Percentiles rank a stretch among this genome's conserved stretches.
These are phyloP conservation scores for Schwanniomyces sp. DNA, from an alignment of 805 yeast species.

Conservation along the genomic window DNA sequence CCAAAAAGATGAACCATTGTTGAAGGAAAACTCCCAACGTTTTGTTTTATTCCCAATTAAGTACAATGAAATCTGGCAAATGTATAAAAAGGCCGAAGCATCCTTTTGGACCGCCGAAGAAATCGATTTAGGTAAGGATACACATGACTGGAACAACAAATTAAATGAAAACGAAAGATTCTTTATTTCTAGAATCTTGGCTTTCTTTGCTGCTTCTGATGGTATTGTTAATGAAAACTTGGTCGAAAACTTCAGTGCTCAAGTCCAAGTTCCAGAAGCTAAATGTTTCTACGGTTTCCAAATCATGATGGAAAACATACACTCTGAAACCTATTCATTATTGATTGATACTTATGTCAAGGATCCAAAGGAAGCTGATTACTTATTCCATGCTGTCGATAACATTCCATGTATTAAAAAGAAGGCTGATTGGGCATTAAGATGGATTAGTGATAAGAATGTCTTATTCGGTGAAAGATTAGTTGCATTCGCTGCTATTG, in stretches of 20 bases:
- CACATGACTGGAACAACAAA: slow-evolving; percentile 87
- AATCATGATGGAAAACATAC: slow-evolving; percentile 99
- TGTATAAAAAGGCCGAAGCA: slow-evolving; percentile 98
- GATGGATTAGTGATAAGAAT: slow-evolving; percentile 89
- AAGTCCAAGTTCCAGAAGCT: slow-evolving; percentile 96
- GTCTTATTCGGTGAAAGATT: slow-evolving; percentile 94
- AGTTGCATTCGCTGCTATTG: slow-evolving; percentile 98
- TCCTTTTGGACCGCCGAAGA: slow-evolving; percentile 99
- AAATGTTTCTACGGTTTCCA: slow-evolving; percentile 99
- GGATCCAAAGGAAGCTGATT: slow-evolving; percentile 91
- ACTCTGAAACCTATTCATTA: slow-evolving; percentile 94
- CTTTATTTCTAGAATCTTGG: slow-evolving; percentile 89
- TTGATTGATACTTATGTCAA: slow-evolving; percentile 93
- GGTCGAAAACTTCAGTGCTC: slow-evolving; percentile 96
- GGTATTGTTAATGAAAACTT: slow-evolving; percentile 98
- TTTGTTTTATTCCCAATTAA: slow-evolving; percentile 94
- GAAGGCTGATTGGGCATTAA: slow-evolving; percentile 98
- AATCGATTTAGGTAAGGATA: slow-evolving; percentile 90
- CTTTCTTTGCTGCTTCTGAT: slow-evolving; percentile 98
- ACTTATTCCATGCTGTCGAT: slow-evolving; percentile 91
- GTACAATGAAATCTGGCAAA: slow-evolving; percentile 98
- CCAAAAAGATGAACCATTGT: slow-evolving; percentile 88
- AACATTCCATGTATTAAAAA: slow-evolving; percentile 94
- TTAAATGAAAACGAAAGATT: slow-evolving; percentile 89
- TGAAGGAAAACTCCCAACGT: slow-evolving; percentile 80